Evolutionary conservation across 202 grass and related monocot genomes (phyloP), one percentile per base, ranked within the genome.

Genomic region (Eragrostis tef): DNA sequence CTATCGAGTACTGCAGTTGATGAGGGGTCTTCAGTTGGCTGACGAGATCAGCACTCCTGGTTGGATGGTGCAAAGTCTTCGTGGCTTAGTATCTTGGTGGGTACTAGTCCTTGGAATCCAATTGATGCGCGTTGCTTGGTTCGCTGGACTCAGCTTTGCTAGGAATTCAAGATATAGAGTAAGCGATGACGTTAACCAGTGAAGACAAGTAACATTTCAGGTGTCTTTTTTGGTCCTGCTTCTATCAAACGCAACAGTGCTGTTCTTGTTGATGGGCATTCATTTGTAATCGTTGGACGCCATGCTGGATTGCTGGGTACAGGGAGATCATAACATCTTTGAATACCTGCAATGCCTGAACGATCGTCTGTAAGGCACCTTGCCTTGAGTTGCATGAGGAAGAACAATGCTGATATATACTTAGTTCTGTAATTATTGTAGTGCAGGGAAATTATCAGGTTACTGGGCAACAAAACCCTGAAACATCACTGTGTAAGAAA

Each of bases 91-190:
- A 21, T 84, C 92, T 27, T 98, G 92, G 90, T 95, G 96, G 92
- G 85, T 95, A 66, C 84, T 98, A n/a, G 90, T 98, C 79, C 90
- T 98, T 39, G 96, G 88, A 17, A 86, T 98, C 79, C 96, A 98
- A 36, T 72, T 98, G 60, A 98, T 98, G 96, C 85, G 96, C 0
- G 78, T 95, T 50, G 93, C 96, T 24, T 98, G 96, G 96, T 95
- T 93, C 14, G 88, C 91, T 54, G 96, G 90, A 11, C 71, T 93
- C 56, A 83, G 58, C 21, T 88, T 74, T 57, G 83, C 79, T 64
- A 71, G 29, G 48, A 66, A 87, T 69, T 81, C 84, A 10, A 77
- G 74, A 11, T 72, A 78, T 25, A 69, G 27, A 71, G 56, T 20
- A 14, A 86, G 43, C 45, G 61, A 36, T 29, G 80, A 68, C 62